phyloP scores from a whole-genome alignment of 1,139 yeast species.

The Sugiyamaella pinicola region DNA sequence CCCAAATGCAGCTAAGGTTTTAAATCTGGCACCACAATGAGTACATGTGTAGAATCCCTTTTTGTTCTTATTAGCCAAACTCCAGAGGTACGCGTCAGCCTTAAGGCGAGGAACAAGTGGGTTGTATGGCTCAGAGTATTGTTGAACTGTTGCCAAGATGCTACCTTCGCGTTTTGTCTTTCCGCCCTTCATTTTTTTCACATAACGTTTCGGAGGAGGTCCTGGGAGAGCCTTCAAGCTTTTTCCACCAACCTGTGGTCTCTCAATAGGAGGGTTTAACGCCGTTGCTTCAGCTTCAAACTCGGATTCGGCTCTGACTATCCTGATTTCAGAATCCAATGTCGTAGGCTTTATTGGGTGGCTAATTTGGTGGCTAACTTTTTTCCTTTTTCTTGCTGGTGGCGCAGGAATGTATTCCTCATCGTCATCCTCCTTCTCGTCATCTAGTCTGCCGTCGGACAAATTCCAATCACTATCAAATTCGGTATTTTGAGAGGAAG shows the following conservation, averaged over 20 bases:
- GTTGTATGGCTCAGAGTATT: constrained; percentile 1
- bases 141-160: neutral
- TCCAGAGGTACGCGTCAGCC: constrained; percentile 24
- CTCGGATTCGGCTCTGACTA: neutral
- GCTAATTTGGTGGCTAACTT: neutral
- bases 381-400: neutral
- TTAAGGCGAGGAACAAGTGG: constrained; percentile 12
- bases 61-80: constrained; percentile 36
- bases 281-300: neutral
- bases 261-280: too few relatives aligned
- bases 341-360: neutral
- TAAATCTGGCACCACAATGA: constrained; percentile 51
- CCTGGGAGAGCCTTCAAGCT: too few relatives aligned
- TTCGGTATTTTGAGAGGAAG: too few relatives aligned
- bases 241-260: too few relatives aligned
- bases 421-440: neutral
- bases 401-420: neutral
- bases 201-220: neutral
- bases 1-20: constrained; percentile 48
- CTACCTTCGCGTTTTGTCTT: neutral
- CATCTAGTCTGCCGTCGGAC: neutral
- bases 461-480: too few relatives aligned
- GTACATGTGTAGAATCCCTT: constrained; percentile 56
- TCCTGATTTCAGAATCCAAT: neutral
- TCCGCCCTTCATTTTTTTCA: neutral